phyloP scores from a whole-genome alignment of 2,329 filamentous ascomycete genomes.

The Colletotrichum eremochloae region DNA sequence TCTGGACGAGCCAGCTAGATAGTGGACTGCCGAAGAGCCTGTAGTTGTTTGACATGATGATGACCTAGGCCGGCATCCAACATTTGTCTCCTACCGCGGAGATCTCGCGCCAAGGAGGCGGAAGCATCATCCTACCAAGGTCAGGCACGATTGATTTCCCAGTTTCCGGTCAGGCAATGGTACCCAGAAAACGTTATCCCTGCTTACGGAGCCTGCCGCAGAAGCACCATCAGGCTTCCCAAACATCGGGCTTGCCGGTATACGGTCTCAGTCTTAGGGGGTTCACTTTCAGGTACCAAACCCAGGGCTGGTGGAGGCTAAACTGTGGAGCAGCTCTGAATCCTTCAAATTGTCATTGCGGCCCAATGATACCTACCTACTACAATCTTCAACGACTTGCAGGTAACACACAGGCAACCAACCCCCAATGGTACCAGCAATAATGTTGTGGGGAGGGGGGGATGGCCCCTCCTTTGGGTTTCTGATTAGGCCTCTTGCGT shows the following conservation, averaged over 20 bases:
- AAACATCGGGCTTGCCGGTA: too few relatives aligned
- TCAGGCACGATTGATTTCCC: neutral
- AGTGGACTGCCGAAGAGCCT: neutral
- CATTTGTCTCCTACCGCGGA: neutral
- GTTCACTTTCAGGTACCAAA: neutral
- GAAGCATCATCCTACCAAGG: neutral
- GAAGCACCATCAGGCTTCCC: too few relatives aligned
- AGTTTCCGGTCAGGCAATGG: too few relatives aligned
- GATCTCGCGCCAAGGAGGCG: neutral
- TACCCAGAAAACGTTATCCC: too few relatives aligned
- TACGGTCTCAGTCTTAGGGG: too few relatives aligned
- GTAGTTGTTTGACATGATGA: neutral
- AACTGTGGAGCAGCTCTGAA: neutral
- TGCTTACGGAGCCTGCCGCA: neutral
- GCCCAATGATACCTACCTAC: neutral
- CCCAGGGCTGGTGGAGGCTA: neutral
- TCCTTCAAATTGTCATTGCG: neutral
- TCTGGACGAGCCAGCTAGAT: too few relatives aligned
- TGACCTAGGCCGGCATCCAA: neutral
- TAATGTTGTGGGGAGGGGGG: neutral
- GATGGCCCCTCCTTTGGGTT: neutral
- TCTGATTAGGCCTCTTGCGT: neutral
- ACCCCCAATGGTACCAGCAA: neutral
- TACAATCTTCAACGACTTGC: neutral
- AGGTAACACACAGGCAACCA: neutral